Conservation (phyloP, 2,329 filamentous ascomycete species). For the Botryotinia narcissicola region DNA sequence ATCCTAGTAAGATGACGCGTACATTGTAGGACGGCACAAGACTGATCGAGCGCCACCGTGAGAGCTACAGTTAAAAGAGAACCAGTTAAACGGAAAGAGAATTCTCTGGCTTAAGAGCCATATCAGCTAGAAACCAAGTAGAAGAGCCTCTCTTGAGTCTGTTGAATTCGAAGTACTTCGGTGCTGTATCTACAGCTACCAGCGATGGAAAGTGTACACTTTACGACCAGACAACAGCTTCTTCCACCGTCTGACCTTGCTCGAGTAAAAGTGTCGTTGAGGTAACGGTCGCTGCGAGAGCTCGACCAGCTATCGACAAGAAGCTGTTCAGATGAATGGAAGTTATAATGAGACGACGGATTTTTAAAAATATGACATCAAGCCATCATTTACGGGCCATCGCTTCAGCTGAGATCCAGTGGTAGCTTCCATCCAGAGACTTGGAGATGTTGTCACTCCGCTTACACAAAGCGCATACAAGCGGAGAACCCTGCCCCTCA, state of each 20-base stretch:
- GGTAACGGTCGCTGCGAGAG: not conserved
- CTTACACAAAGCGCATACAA: constrained; percentile 49
- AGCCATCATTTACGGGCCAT: not conserved
- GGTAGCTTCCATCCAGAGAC: not conserved
- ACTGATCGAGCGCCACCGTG: not conserved
- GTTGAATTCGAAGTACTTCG: not conserved
- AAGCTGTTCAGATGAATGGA: not conserved
- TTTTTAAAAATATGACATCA: accelerated
- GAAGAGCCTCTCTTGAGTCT: too few relatives aligned
- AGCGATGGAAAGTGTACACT: not conserved
- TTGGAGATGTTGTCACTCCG: constrained; percentile 39
- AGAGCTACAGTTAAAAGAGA: not conserved
- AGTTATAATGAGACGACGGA: not conserved
- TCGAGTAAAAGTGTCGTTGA: not conserved
- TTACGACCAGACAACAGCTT: not conserved
- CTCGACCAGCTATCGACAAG: not conserved
- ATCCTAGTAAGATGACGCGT: not conserved
- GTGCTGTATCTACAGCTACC: not conserved
- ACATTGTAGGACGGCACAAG: not conserved
- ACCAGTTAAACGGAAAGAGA: not conserved
- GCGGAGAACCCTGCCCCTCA: not conserved
- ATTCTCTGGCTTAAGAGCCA: not conserved
- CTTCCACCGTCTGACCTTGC: not conserved
- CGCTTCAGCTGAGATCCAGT: not conserved
- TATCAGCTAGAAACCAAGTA: too few relatives aligned